Evolutionary conservation across 345 rosid genomes (phyloP).

Genomic region (Clausena lansium): DNA sequence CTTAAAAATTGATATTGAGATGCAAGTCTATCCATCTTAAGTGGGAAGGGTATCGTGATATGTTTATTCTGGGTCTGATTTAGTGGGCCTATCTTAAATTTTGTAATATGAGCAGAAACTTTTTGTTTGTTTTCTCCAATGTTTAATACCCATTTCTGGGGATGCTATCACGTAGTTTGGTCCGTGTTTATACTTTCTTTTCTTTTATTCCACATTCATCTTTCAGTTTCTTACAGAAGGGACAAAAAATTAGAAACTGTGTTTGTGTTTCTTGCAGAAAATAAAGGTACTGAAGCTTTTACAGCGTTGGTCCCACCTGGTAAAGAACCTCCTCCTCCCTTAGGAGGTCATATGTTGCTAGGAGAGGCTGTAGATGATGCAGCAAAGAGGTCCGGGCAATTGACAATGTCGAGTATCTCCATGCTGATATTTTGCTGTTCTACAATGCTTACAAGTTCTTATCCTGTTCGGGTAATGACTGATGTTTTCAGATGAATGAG

Average conservation of each 20-base stretch:
- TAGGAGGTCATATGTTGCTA: constrained; percentile 51
- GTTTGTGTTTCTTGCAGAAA: constrained; percentile 45
- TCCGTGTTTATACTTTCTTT: neutral
- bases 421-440: constrained; percentile 59
- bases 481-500: neutral
- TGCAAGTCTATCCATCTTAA: neutral
- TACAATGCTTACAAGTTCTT: constrained; percentile 62
- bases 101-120: neutral
- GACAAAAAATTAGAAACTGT: neutral
- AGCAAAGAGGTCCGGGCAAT: constrained; percentile 42
- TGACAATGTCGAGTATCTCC: constrained; percentile 46
- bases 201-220: neutral
- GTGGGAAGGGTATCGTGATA: neutral
- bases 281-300: constrained; percentile 53
- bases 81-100: neutral
- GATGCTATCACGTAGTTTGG: neutral
- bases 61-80: neutral
- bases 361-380: constrained; percentile 36
- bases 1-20: neutral
- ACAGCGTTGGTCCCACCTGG: constrained; percentile 71
- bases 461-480: constrained; percentile 63
- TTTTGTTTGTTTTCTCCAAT: neutral
- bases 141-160: neutral
- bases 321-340: constrained; percentile 55
- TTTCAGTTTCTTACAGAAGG: neutral